A percentile compares a stretch with the other conserved stretches of the same genome.
Conservation (phyloP, 1,284 basidiomycete species). For the Coniferiporia sulphurascens region DNA sequence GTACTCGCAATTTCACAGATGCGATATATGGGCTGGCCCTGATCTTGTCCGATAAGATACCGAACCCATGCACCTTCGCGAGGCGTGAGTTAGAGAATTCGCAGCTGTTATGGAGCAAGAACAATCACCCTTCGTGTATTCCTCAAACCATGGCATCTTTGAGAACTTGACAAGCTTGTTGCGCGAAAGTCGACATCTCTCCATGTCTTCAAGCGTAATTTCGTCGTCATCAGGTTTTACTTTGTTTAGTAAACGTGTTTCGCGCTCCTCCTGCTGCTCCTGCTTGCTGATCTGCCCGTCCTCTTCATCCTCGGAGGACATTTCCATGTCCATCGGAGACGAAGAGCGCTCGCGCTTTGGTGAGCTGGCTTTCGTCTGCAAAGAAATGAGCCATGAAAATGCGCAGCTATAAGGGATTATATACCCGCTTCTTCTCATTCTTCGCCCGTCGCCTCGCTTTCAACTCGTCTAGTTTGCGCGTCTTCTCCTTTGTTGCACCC, state of each 20-base stretch:
- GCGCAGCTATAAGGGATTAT: slow-evolving; percentile 21
- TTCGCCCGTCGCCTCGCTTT: slow-evolving; percentile 80
- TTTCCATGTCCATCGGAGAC: slow-evolving; percentile 78
- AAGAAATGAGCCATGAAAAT: slow-evolving; percentile 10
- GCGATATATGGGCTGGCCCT: slow-evolving; percentile 66
- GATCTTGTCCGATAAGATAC: slow-evolving; percentile 59
- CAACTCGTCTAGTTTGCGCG: slow-evolving; percentile 73
- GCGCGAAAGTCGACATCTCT: slow-evolving; percentile 56
- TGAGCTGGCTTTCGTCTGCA: slow-evolving; percentile 42
- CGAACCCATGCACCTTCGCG: slow-evolving; percentile 73
- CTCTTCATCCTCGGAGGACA: slow-evolving; percentile 63
- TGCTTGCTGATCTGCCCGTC: slow-evolving; percentile 68
- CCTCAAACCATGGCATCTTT: slow-evolving; percentile 71
- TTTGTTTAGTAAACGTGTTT: slow-evolving; percentile 47
- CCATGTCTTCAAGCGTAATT: slow-evolving; percentile 50
- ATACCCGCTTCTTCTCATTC: slow-evolving; percentile 68
- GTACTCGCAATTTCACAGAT: slow-evolving; percentile 74
- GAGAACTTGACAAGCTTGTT: slow-evolving; percentile 59
- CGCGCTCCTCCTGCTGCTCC: slow-evolving; percentile 65
- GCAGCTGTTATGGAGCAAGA: slow-evolving; percentile 25
- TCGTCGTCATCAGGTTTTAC: slow-evolving; percentile 46
- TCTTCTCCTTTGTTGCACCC: slow-evolving; percentile 81
- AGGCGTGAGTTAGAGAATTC: slow-evolving; percentile 23
- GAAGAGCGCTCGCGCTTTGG: slow-evolving; percentile 66
- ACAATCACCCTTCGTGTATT: slow-evolving; percentile 65